Percentiles rank a stretch among this genome's conserved stretches.
Evolutionary conservation across 192 early-diverging fungal genomes (phyloP).

Genomic region (Globomyces pollinis-pini): DNA sequence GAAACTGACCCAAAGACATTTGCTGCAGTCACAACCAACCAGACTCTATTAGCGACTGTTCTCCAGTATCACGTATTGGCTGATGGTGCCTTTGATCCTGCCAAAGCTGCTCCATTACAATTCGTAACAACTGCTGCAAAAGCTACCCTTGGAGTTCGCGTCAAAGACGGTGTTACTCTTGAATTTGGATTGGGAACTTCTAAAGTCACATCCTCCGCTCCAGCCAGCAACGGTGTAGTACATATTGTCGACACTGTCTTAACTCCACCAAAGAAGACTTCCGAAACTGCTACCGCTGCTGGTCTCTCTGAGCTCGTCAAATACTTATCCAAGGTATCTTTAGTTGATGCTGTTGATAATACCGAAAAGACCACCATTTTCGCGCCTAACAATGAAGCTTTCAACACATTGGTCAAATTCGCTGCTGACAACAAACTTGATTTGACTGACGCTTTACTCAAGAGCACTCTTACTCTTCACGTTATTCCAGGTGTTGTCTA

Average conservation of each 20-base stretch:
- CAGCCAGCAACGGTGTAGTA: conserved; percentile 33
- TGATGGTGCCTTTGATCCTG: neutral
- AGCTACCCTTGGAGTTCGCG: neutral
- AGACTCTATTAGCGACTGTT: neutral
- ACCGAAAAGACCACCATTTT: conserved; percentile 33
- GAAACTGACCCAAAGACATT: neutral
- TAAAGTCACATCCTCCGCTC: conserved; percentile 23
- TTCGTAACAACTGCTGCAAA: neutral
- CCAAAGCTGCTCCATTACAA: neutral
- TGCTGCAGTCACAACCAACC: neutral
- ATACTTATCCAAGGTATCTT: conserved; percentile 10
- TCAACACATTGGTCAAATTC: conserved; percentile 21
- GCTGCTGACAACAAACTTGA: conserved; percentile 7
- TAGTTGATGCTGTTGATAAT: conserved; percentile 15
- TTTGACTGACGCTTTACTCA: conserved; percentile 18
- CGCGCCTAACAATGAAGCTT: conserved; percentile 38
- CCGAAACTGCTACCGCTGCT: conserved; percentile 11
- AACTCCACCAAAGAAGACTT: conserved; percentile 18
- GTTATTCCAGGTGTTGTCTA: conserved; percentile 23
- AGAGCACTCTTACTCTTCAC: conserved; percentile 27
- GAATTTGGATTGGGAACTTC: conserved; percentile 10
- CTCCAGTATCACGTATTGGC: neutral
- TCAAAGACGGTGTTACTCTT: neutral
- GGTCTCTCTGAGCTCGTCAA: conserved; percentile 17
- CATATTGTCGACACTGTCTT: conserved; percentile 41